phyloP scores from a whole-genome alignment of 768 basidiomycete genomes.

The Lactifluus piperatus region DNA sequence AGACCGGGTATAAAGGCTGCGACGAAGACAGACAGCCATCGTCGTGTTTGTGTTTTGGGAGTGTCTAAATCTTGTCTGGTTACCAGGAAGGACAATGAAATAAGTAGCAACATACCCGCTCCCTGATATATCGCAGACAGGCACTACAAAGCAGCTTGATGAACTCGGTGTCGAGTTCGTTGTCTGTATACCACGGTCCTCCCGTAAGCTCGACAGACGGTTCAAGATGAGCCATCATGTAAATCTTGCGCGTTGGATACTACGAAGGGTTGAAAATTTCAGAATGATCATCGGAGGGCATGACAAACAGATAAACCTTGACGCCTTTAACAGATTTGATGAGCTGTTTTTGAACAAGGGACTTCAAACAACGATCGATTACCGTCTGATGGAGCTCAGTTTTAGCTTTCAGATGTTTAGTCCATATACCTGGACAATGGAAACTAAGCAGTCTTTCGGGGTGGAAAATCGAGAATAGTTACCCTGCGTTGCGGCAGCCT shows the following conservation, averaged over 20 bases:
- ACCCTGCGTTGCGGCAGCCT: constrained; percentile 77
- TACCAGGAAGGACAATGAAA: not conserved
- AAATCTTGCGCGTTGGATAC: constrained; percentile 91
- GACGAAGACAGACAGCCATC: constrained; percentile 29
- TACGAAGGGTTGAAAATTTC: constrained; percentile 25
- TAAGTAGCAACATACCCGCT: constrained; percentile 45
- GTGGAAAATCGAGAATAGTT: not conserved
- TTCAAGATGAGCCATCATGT: constrained; percentile 82
- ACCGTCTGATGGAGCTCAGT: constrained; percentile 87
- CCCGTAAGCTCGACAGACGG: constrained; percentile 91
- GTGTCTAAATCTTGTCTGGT: constrained; percentile 39
- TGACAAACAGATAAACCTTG: constrained; percentile 43
- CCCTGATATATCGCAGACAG: constrained; percentile 69
- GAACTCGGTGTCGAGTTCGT: constrained; percentile 90
- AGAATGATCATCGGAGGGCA: not conserved
- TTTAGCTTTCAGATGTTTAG: constrained; percentile 80
- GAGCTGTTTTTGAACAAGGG: constrained; percentile 72
- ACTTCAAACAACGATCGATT: constrained; percentile 81
- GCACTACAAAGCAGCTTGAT: constrained; percentile 76
- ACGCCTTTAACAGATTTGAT: constrained; percentile 89
- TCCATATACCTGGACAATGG: constrained; percentile 71
- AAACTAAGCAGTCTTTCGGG: constrained; percentile 1
- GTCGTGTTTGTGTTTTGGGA: constrained; percentile 49
- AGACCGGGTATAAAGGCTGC: constrained; percentile 63
- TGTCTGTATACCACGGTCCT: constrained; percentile 97